phyloP scores from a whole-genome alignment of 306 rosid species.

The Pyrus pyrifolia region DNA sequence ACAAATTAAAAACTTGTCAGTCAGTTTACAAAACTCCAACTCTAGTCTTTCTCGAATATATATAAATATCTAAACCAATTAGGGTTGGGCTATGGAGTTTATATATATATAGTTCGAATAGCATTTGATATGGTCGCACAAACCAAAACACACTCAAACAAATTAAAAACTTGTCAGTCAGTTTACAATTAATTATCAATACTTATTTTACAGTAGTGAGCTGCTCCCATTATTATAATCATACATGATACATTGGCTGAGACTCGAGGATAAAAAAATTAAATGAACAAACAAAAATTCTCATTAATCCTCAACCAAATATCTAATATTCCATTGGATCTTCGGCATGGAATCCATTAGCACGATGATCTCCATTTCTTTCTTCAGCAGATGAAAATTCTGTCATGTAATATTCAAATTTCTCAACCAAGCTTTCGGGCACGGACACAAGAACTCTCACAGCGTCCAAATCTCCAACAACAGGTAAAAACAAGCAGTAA shows the following conservation, averaged over 20 bases:
- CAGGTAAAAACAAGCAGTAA: conserved; percentile 83
- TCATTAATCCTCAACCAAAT: neutral
- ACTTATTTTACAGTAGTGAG: neutral
- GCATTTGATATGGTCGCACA: neutral
- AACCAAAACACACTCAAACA: neutral
- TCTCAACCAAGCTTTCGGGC: conserved; percentile 50
- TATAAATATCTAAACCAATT: no score
- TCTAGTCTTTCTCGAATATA: no score
- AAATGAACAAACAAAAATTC: neutral
- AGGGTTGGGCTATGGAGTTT: no score
- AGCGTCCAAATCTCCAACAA: conserved; percentile 34
- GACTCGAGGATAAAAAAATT: neutral
- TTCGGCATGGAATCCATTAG: conserved; percentile 15
- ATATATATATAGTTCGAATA: neutral
- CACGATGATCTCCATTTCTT: conserved; percentile 4
- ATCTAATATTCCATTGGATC: conserved; percentile 8
- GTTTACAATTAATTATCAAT: neutral
- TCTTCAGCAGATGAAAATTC: conserved; percentile 15
- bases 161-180: neutral
- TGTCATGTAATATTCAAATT: conserved; percentile 43
- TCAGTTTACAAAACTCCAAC: neutral
- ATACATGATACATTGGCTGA: neutral
- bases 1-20: no score
- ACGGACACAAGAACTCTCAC: conserved; percentile 66
- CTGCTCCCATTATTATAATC: neutral